Evolutionary conservation across 2,329 filamentous ascomycete species (phyloP).

Genomic region (Phialophora expanda): DNA sequence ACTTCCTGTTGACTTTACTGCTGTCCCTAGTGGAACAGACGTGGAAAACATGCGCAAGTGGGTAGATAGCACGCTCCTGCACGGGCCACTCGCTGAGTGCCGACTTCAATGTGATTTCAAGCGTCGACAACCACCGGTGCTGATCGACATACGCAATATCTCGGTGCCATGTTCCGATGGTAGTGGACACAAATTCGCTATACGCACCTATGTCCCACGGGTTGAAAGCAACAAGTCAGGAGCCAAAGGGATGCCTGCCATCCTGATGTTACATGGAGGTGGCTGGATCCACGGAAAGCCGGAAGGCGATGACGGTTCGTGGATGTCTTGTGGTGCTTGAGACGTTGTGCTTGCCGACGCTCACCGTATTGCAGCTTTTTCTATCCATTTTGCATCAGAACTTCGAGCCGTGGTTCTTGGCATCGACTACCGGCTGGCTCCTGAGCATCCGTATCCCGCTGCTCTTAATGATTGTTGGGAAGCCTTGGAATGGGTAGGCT

Average conservation of each 20-base stretch:
- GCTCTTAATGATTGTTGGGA: constrained; percentile 68
- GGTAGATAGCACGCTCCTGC: constrained; percentile 13
- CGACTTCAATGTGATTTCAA: constrained; percentile 5
- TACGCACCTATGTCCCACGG: background rate
- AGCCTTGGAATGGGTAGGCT: constrained; percentile 52
- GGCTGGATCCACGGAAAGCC: constrained; percentile 29
- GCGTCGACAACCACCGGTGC: constrained; percentile 3
- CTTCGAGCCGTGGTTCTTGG: constrained; percentile 61
- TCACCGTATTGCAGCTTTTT: constrained; percentile 4
- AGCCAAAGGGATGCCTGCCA: constrained; percentile 7
- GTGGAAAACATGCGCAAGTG: constrained; percentile 22
- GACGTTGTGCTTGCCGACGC: background rate
- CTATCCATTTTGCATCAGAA: constrained; percentile 13
- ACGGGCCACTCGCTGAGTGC: constrained; percentile 13
- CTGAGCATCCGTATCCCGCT: constrained; percentile 66
- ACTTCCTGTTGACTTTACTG: constrained; percentile 10
- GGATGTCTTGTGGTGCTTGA: background rate
- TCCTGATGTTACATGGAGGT: constrained; percentile 24
- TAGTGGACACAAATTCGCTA: background rate
- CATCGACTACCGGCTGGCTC: constrained; percentile 67
- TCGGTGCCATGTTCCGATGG: constrained; percentile 13
- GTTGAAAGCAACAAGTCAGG: background rate
- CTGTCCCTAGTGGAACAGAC: constrained; percentile 10
- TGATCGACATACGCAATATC: constrained; percentile 10
- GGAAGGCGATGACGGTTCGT: constrained; percentile 21